Evolutionary conservation across 208 protist species (phyloP), one percentile per base, ranked within the genome.

Genomic region (Leishmania braziliensis): DNA sequence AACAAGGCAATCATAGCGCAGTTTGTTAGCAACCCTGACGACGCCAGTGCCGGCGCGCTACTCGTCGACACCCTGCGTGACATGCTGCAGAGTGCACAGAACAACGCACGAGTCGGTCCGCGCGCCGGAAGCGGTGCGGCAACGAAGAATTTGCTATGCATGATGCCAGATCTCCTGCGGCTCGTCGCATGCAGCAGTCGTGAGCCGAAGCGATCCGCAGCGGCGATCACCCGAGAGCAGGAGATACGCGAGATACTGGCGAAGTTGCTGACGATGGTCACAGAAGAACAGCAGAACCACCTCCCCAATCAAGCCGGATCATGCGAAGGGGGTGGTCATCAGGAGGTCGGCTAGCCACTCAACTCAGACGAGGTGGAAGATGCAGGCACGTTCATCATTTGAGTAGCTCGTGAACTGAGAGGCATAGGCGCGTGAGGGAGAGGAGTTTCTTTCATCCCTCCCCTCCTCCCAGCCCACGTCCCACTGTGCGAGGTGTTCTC

Each of bases 11-110:
- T 92, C 23, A 69, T 95, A 48, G 56, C 56, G 73, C 85, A 88
- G 72, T 95, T 91, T 81, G 50, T 83, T 8, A 70, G 62, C 50
- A 84, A 92, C 79, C 85, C 88, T 18, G 74, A 76, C 33, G 91
- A 84, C 75, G 77, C 69, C 23, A 86, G 88, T 60, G 82, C 84
- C 9, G 81, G 74, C 26, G 85, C 77, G 63, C 83, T 94, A 76
- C 78, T 86, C 26, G 8, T 82, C 46, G 74, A 82, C 56, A 86
- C 82, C 78, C 74, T 86, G 58, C 82, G 56, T 14, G 82, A 82
- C 56, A 51, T 86, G 71, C 75, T 82, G 66, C 77, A 70, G 2
- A 50, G 88, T 2, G 78, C 81, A 18, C 72, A 82, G 50, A 68
- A 81, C 26, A 33, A 76, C 18, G 43, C 77, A 84, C 46, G 9